Base-by-base conservation (phyloP, 2,329 filamentous ascomycete species). In the Fusarium sp. region DNA sequence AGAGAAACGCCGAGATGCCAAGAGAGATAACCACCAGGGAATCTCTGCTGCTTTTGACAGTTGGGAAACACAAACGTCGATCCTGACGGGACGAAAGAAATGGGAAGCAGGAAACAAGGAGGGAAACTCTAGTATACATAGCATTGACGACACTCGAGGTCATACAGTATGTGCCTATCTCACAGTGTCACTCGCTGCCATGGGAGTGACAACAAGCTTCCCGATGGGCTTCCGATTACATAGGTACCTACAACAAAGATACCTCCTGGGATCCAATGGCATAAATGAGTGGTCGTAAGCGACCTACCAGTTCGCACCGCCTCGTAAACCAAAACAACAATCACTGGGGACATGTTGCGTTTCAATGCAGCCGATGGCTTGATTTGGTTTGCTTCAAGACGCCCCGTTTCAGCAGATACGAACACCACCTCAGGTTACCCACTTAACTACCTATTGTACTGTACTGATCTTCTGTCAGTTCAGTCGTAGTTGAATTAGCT, bases 11-110 rank as follows among this genome's bases (percentile, higher is more conserved):
- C 49, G 58, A 70, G 58, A 60, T 71, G 67, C 67, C 67, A 71
- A 70, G 67, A 70, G 67, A 70, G 54, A 71, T 65, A 30, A 56
- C 67, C 67, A 30, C 63, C 67, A 68, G 63, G 63, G 63, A 51
- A 65, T 53, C 46, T 71, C 58, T 60, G 47, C 40, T 63, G 48
- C 48, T 70, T 67, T 70, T 67, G 44, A 56, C 51, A 44, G 25
- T 52, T 47, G 29, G 41, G 52, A 68, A 60, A 57, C 40, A 65
- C 58, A 54, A 34, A 51, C 30, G 45, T 41, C 24, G 27, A 56
- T 37, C 30, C 34, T 58, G 53, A 34, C 27, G 52, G 32, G 22
- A 40, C 37, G 30, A 46, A 42, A 41, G 11, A 22, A 24, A 47
- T 37, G 18, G 18, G 34, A 42, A 32, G n/a, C 41, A 41, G 41